Percentiles rank a stretch among this genome's conserved stretches.
Evolutionary conservation across 2,329 filamentous ascomycete species (phyloP).

Genomic region (Xylariaceae sp.): DNA sequence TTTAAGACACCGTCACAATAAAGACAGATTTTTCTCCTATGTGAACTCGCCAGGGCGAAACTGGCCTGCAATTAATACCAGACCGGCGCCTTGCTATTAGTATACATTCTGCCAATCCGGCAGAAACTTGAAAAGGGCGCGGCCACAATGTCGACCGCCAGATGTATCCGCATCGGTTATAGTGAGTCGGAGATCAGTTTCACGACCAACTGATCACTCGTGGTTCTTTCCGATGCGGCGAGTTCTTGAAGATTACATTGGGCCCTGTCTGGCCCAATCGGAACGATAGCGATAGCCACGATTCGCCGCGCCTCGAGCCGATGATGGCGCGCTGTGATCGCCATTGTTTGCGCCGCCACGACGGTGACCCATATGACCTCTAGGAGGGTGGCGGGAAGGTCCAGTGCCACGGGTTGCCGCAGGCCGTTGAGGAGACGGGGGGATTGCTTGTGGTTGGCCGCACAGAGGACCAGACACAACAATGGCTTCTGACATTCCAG

Average conservation of each 20-base stretch:
- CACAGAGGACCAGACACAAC: constrained; percentile 23
- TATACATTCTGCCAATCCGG: constrained; percentile 20
- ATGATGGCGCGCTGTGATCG: constrained; percentile 12
- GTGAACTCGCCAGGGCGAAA: constrained; percentile 5
- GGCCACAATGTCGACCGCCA: neutral
- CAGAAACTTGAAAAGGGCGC: constrained; percentile 6
- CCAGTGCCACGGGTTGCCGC: constrained; percentile 10
- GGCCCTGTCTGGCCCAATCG: constrained; percentile 23
- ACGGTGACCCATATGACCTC: constrained; percentile 5
- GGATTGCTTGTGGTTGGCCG: constrained; percentile 21
- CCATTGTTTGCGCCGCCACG: constrained; percentile 16
- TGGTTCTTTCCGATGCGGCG: too few species aligned
- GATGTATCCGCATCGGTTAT: constrained; percentile 8
- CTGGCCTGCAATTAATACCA: constrained; percentile 11
- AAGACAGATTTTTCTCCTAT: constrained; percentile 7
- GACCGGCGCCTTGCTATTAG: constrained; percentile 15
- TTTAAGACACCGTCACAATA: constrained; percentile 10
- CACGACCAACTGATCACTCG: neutral
- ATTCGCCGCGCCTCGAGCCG: constrained; percentile 16
- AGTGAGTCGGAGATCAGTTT: neutral
- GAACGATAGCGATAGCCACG: constrained; percentile 22
- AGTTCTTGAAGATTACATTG: constrained; percentile 12
- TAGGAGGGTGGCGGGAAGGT: constrained; percentile 5
- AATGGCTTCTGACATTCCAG: constrained; percentile 41
- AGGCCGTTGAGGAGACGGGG: constrained; percentile 16